phyloP scores from a whole-genome alignment of 345 rosid genomes.

The Euphorbia peplus region DNA sequence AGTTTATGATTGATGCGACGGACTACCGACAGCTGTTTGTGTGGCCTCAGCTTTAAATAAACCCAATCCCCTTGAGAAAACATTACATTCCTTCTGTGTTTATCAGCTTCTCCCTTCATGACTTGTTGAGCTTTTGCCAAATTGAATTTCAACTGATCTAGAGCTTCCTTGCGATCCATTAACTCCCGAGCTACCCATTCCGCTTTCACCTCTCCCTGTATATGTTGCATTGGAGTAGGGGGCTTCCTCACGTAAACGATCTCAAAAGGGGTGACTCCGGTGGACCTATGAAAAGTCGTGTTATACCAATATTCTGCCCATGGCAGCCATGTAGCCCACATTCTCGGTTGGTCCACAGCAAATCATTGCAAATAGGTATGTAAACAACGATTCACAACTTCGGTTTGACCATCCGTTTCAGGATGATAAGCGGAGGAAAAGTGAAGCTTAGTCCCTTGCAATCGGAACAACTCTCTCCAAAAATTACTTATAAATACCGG shows the following conservation, averaged over 20 bases:
- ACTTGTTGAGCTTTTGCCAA: not conserved
- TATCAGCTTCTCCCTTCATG: not conserved
- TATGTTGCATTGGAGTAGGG: not conserved
- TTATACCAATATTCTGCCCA: constrained; percentile 1
- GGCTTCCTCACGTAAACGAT: not conserved
- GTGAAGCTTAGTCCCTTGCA: not conserved
- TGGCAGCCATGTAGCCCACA: not conserved
- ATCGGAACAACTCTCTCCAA: not conserved
- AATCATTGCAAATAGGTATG: not conserved
- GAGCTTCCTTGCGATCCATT: not conserved
- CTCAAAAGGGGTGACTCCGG: not conserved
- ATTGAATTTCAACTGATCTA: not conserved
- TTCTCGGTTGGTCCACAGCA: not conserved
- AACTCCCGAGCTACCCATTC: not conserved
- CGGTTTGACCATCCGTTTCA: not conserved
- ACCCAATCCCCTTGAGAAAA: too few species aligned
- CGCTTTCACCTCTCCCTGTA: not conserved
- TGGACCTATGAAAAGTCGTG: not conserved
- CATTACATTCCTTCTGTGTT: not conserved
- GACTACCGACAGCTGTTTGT: too few species aligned
- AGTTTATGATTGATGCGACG: not conserved
- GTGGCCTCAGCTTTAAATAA: too few species aligned
- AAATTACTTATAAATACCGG: not conserved
- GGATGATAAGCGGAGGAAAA: not conserved
- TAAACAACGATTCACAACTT: not conserved